Conservation (phyloP, 2,329 filamentous ascomycete genomes). For the Raffaelea ambrosiae region DNA sequence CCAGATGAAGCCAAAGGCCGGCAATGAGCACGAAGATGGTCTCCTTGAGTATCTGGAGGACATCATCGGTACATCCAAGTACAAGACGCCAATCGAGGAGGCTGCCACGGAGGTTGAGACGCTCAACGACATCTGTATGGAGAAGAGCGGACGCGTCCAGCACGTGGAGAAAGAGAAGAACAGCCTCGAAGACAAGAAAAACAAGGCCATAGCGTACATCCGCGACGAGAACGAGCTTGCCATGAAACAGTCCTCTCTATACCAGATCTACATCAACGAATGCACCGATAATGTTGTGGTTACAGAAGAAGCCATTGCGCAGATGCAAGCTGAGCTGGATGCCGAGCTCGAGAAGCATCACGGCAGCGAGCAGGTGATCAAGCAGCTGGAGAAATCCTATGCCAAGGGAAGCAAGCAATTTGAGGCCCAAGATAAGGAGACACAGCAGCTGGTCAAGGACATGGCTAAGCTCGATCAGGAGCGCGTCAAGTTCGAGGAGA, state of each 20-base stretch:
- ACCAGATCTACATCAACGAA: conserved; percentile 84
- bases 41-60: conserved; percentile 95
- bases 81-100: conserved; percentile 95
- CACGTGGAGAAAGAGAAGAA: conserved; percentile 98
- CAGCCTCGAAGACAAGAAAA: conserved; percentile 88
- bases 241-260: conserved; percentile 82
- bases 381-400: conserved; percentile 77
- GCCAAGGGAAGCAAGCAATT: conserved; percentile 76
- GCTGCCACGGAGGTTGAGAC: conserved; percentile 82
- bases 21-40: conserved; percentile 91
- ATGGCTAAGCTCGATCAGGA: conserved; percentile 93
- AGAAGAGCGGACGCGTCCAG: conserved; percentile 92
- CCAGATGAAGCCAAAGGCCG: conserved; percentile 97
- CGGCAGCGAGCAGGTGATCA: conserved; percentile 83
- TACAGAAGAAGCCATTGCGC: conserved; percentile 80
- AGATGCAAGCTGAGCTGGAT: conserved; percentile 81
- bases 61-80: conserved; percentile 97
- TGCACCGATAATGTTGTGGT: conserved; percentile 83
- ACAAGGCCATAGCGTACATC: conserved; percentile 82
- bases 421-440: conserved; percentile 72
- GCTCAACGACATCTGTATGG: conserved; percentile 87
- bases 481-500: conserved; percentile 94
- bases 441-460: conserved; percentile 73
- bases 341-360: conserved; percentile 86
- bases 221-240: conserved; percentile 88